Evolutionary conservation across 345 rosid genomes (phyloP), one percentile per base, ranked within the genome.

Genomic region (Firmiana major): DNA sequence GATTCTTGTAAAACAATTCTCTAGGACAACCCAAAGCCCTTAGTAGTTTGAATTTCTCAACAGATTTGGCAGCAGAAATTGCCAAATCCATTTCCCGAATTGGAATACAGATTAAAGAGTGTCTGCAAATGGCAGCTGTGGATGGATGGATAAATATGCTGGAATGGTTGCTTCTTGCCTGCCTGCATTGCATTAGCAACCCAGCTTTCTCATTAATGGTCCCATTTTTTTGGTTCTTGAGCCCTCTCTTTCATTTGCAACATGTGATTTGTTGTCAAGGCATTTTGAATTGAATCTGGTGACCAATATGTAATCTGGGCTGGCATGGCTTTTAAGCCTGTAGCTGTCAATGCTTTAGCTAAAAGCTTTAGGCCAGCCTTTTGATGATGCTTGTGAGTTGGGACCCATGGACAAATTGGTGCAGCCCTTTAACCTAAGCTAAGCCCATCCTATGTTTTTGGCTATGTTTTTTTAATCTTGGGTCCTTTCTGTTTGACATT

Each of bases 131-230:
- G 55, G 73, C 73, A 46, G 55, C 12, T 1, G 34, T 31, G 38
- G 26, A 11, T 22, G n/a, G 13, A 1, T 4, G 6, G 7, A 68
- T 45, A 43, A 15, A 51, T 21, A 28, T 43, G 9, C 34, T 2
- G 43, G 42, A 42, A 15, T 63, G 10, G 67, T 12, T 22, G 48
- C 70, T 40, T 31, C 70, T 40, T 65, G 28, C 70, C 28, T 21
- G 4, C 15, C 73, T 15, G 15, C 38, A 46, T 46, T 1, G 57
- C 19, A 13, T 46, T 46, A 34, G 13, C 55, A 24, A 46, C 73
- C 36, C 24, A 24, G 31, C 55, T 46, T 46, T 46, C 73, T 69
- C 40, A 69, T 69, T 69, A 46, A 69, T 24, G 73, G 21, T 69
- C 42, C 58, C 9, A 26, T 71, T 31, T 34, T 71, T 7, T 71